A percentile compares a stretch with the other conserved stretches of the same genome.
phyloP scores from a whole-genome alignment of 331 rosid species.

The Acacia concinna region DNA sequence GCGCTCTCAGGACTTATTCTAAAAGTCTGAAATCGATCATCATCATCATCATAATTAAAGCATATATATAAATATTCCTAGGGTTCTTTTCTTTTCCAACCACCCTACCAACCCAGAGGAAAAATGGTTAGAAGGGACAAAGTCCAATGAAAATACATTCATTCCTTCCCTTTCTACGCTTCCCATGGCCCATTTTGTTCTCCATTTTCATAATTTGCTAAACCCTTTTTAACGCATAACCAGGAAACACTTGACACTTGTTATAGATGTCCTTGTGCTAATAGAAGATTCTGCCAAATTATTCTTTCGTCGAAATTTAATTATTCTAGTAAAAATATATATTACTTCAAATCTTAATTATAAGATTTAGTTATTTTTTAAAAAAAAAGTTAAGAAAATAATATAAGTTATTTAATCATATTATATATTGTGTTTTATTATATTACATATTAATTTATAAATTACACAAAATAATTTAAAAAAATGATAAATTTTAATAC shows the following conservation, averaged over 20 bases:
- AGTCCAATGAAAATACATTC: neutral
- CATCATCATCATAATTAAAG: neutral
- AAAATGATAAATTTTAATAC: too few species aligned
- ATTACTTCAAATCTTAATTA: too few species aligned
- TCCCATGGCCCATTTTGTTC: neutral
- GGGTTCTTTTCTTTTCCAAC: constrained; percentile 12
- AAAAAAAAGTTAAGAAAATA: too few species aligned
- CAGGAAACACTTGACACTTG: neutral
- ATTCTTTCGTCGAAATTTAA: neutral
- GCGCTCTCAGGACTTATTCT: neutral
- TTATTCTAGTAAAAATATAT: neutral
- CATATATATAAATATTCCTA: neutral
- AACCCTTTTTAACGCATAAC: neutral
- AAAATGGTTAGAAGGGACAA: constrained; percentile 2
- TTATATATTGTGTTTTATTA: too few species aligned
- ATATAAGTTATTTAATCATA: too few species aligned
- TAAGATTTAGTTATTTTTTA: too few species aligned
- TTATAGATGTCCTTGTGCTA: neutral
- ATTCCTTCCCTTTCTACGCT: neutral
- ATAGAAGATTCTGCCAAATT: neutral
- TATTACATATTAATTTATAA: too few species aligned
- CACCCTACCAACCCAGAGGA: neutral
- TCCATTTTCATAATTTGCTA: neutral
- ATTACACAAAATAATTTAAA: too few species aligned
- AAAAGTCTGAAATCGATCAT: neutral